Conservation (phyloP, 495 filamentous ascomycete genomes). For the Terfezia claveryi region DNA sequence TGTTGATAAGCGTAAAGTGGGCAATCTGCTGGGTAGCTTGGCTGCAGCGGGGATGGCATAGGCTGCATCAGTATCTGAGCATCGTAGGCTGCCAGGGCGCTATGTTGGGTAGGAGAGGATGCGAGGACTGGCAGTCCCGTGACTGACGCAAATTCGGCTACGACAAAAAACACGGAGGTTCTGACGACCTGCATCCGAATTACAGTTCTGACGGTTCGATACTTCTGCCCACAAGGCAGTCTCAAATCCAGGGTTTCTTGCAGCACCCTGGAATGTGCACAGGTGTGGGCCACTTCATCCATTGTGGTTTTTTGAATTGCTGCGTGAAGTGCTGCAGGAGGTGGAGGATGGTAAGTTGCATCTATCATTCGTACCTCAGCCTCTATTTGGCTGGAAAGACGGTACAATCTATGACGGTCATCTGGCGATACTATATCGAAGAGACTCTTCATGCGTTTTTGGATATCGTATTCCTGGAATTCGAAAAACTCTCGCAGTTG, state of each 20-base stretch:
- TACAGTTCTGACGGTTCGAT: slow-evolving; percentile 11
- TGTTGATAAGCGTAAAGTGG: too few relatives aligned
- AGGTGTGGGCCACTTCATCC: slow-evolving; percentile 10
- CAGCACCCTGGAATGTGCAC: slow-evolving; percentile 9
- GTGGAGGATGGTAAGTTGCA: slow-evolving; percentile 34
- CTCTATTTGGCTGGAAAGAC: slow-evolving; percentile 26
- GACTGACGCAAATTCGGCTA: slow-evolving; percentile 14
- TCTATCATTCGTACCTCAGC: slow-evolving; percentile 28
- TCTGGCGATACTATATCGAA: slow-evolving; percentile 26
- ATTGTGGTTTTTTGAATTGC: slow-evolving; percentile 13
- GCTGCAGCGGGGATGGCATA: too few relatives aligned
- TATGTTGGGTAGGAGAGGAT: neutral
- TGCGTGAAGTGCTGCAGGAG: slow-evolving; percentile 14
- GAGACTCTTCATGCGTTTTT: slow-evolving; percentile 23
- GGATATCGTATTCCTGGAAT: slow-evolving; percentile 19
- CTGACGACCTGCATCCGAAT: slow-evolving; percentile 19
- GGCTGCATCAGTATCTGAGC: too few relatives aligned
- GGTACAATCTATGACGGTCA: slow-evolving; percentile 30
- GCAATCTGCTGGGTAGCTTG: too few relatives aligned
- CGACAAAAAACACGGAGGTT: slow-evolving; percentile 19
- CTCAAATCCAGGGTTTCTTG: slow-evolving; percentile 17
- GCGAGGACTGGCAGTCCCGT: slow-evolving; percentile 9
- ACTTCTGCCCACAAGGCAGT: slow-evolving; percentile 16
- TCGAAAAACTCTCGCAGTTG: slow-evolving; percentile 31
- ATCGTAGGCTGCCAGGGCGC: neutral